Conservation (phyloP, 306 rosid species). For the Begonia peltatifolia region DNA sequence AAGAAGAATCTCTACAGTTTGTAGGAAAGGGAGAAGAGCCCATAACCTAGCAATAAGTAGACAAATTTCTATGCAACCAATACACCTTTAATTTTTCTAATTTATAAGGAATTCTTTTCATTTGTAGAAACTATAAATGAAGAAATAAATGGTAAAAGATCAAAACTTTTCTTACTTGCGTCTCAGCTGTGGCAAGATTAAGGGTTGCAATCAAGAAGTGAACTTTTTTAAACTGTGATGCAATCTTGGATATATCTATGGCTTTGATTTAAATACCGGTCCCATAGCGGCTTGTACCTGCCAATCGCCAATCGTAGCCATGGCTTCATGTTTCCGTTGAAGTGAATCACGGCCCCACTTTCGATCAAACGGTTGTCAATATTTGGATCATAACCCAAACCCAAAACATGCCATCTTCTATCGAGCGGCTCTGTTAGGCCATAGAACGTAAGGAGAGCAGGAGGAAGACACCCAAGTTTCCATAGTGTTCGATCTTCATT, state of each 20-base stretch:
- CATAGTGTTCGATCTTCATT: conserved; percentile 75
- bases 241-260: conserved; percentile 74
- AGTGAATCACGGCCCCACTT: conserved; percentile 87
- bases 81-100: too few relatives aligned
- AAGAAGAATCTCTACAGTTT: too few relatives aligned
- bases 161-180: too few relatives aligned
- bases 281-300: conserved; percentile 85
- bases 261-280: conserved; percentile 69
- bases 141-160: too few relatives aligned
- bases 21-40: too few relatives aligned
- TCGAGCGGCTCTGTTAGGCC: conserved; percentile 98
- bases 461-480: conserved; percentile 92
- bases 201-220: too few relatives aligned
- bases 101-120: too few relatives aligned
- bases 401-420: conserved; percentile 98
- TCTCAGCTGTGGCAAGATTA: too few relatives aligned
- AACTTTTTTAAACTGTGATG: conserved; percentile 44
- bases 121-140: too few relatives aligned
- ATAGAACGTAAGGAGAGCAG: conserved; percentile 77
- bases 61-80: too few relatives aligned
- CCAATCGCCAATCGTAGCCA: conserved; percentile 87
- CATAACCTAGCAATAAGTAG: too few relatives aligned
- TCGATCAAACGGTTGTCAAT: conserved; percentile 87
- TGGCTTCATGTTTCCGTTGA: conserved; percentile 93
- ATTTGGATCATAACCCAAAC: conserved; percentile 81